A percentile compares a stretch with the other conserved stretches of the same genome.
phyloP scores from a whole-genome alignment of 2,329 filamentous ascomycete genomes.

The Fusarium sp. region DNA sequence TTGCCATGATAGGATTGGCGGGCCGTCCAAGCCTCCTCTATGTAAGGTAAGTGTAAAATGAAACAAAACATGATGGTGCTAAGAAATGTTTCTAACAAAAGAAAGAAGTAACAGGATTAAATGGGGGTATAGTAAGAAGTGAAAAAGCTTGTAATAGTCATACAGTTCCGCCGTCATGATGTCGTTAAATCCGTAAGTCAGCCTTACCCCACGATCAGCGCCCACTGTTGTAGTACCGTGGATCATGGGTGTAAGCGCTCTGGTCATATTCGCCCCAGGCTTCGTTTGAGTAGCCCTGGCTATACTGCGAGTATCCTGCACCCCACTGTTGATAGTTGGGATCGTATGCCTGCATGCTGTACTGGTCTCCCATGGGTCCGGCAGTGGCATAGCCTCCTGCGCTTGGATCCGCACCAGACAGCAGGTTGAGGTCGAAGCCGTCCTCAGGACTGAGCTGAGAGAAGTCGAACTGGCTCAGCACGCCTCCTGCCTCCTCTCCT shows the following conservation, averaged over 20 bases:
- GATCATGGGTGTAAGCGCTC: conserved; percentile 41
- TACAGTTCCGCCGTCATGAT: conserved; percentile 38
- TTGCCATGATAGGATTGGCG: conserved; percentile 8
- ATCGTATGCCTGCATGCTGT: conserved; percentile 30
- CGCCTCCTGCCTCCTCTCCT: conserved; percentile 40
- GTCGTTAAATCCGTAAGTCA: conserved; percentile 33
- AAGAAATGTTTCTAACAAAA: conserved; percentile 17
- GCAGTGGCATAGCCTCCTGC: conserved; percentile 45
- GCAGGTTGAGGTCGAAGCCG: conserved; percentile 48
- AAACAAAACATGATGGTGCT: conserved; percentile 3
- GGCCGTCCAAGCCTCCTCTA: conserved; percentile 25
- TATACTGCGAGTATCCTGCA: conserved; percentile 38
- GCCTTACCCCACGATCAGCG: conserved; percentile 30
- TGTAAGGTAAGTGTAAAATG: conserved; percentile 31
- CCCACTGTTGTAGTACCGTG: conserved; percentile 33
- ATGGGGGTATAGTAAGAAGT: conserved; percentile 35
- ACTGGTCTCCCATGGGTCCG: conserved; percentile 38
- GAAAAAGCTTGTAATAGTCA: conserved; percentile 12
- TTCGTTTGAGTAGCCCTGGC: conserved; percentile 37
- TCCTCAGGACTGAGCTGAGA: conserved; percentile 50
- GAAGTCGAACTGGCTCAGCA: conserved; percentile 49
- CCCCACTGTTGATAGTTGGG: conserved; percentile 39
- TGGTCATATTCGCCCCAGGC: conserved; percentile 44
- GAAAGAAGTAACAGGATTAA: conserved; percentile 28
- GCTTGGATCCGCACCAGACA: conserved; percentile 40